phyloP scores from a whole-genome alignment of 2,329 filamentous ascomycete genomes.

The Tolypocladium pustulatum region DNA sequence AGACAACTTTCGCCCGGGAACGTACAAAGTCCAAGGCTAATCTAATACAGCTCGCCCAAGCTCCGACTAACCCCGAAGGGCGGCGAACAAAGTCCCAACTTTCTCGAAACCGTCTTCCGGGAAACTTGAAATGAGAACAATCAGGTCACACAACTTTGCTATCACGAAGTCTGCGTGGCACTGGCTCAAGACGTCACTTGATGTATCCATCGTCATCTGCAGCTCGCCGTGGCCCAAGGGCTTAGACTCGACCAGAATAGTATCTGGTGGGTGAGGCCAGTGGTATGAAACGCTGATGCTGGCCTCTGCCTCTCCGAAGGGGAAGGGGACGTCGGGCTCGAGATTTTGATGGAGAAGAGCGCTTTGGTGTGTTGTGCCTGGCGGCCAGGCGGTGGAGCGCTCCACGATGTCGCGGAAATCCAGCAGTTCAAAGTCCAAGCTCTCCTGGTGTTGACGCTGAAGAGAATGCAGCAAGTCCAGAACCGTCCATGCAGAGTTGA shows the following conservation, averaged over 20 bases:
- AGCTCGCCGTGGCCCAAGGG: not conserved
- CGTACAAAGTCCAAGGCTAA: not conserved
- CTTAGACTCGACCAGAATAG: conserved; percentile 4
- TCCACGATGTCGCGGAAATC: conserved; percentile 13
- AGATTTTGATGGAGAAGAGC: conserved; percentile 42
- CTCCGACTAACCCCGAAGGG: not conserved
- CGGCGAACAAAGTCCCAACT: not conserved
- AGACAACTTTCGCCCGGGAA: no score
- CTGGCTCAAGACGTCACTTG: not conserved
- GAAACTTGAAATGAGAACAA: not conserved
- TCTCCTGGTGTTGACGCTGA: conserved; percentile 27
- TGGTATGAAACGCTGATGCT: conserved; percentile 3
- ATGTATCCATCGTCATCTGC: conserved; percentile 4
- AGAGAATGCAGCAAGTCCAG: conserved; percentile 25
- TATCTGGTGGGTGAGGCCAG: conserved; percentile 5
- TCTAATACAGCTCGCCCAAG: not conserved
- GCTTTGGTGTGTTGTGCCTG: conserved; percentile 20
- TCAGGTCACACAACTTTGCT: not conserved
- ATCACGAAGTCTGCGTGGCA: conserved; percentile 1
- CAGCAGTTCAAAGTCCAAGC: conserved; percentile 12
- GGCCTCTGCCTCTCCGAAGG: conserved; percentile 16
- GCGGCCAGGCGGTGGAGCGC: conserved; percentile 12
- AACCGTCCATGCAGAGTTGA: conserved; percentile 20
- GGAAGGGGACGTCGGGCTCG: conserved; percentile 43
- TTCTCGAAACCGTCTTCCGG: not conserved